These are phyloP conservation scores for Agastache rugosa DNA, from an alignment of 257 asterid species.

Conservation along the genomic window DNA sequence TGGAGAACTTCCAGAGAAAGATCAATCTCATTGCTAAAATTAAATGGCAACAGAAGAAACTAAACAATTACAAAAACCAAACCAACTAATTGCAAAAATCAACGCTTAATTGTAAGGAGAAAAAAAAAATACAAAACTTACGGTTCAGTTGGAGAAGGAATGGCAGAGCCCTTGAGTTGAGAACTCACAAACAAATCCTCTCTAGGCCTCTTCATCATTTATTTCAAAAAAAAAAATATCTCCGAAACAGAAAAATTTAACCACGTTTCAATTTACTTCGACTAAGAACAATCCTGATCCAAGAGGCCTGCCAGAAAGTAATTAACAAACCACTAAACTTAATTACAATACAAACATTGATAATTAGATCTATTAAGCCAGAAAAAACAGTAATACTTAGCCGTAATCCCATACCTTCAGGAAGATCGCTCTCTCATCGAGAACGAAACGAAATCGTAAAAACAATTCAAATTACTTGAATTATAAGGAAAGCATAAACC, in stretches of 20 bases:
- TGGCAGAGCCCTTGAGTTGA: conserved; percentile 58
- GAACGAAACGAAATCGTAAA: conserved; percentile 31
- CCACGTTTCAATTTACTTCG: conserved; percentile 45
- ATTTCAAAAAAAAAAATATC: conserved; percentile 18
- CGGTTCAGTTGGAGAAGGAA: conserved; percentile 65
- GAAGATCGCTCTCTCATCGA: conserved; percentile 52
- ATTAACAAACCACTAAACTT: conserved; percentile 40
- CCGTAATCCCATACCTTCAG: conserved; percentile 45
- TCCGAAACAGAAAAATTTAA: conserved; percentile 25
- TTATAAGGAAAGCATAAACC: conserved; percentile 47
- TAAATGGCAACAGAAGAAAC: conserved; percentile 16
- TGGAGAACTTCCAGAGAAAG: conserved; percentile 5
- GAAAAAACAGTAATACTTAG: conserved; percentile 33
- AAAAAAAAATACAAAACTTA: conserved; percentile 40
- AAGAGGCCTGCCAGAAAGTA: conserved; percentile 42
- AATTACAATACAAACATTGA: conserved; percentile 28
- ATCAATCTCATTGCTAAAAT: conserved; percentile 20
- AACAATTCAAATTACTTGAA: conserved; percentile 57
- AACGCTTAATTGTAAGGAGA: neutral
- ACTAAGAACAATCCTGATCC: conserved; percentile 35
- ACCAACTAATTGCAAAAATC: neutral
- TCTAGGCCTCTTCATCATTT: conserved; percentile 73
- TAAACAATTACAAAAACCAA: conserved; percentile 22
- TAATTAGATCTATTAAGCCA: conserved; percentile 61
- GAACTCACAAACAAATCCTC: conserved; percentile 61